Conservation (phyloP, 495 filamentous ascomycete species). For the Pyronema domesticum region DNA sequence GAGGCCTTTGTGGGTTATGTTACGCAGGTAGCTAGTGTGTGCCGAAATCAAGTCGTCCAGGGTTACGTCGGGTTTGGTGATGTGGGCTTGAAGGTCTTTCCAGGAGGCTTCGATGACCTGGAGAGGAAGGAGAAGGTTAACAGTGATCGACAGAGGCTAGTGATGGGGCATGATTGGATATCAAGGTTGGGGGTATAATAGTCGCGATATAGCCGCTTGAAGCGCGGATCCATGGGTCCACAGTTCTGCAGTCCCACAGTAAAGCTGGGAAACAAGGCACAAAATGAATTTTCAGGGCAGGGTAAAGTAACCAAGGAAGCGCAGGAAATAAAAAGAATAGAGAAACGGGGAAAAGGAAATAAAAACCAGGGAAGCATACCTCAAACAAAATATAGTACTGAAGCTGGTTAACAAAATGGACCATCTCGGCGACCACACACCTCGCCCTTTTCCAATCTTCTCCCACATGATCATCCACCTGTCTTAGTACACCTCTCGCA, state of each 20-base stretch:
- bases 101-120: slow-evolving; percentile 83
- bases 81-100: slow-evolving; percentile 65
- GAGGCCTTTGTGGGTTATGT: slow-evolving; percentile 91
- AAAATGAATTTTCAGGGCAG: too few species aligned
- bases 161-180: too few species aligned
- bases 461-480: slow-evolving; percentile 55
- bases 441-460: slow-evolving; percentile 78
- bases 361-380: slow-evolving; percentile 8
- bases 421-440: slow-evolving; percentile 87
- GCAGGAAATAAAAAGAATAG: too few species aligned
- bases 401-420: slow-evolving; percentile 90
- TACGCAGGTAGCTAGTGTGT: slow-evolving; percentile 74
- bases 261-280: too few species aligned
- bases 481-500: slow-evolving; percentile 72
- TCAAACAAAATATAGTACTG: slow-evolving; percentile 99
- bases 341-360: background rate
- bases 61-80: slow-evolving; percentile 66
- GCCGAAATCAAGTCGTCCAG: slow-evolving; percentile 89
- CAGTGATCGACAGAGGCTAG: background rate
- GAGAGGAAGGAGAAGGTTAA: background rate
- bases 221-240: too few species aligned
- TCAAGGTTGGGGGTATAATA: too few species aligned
- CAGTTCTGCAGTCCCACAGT: too few species aligned
- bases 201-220: too few species aligned
- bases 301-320: too few species aligned